Conservation (phyloP, 73 alveolate genomes). For the Effrenium voratum region DNA sequence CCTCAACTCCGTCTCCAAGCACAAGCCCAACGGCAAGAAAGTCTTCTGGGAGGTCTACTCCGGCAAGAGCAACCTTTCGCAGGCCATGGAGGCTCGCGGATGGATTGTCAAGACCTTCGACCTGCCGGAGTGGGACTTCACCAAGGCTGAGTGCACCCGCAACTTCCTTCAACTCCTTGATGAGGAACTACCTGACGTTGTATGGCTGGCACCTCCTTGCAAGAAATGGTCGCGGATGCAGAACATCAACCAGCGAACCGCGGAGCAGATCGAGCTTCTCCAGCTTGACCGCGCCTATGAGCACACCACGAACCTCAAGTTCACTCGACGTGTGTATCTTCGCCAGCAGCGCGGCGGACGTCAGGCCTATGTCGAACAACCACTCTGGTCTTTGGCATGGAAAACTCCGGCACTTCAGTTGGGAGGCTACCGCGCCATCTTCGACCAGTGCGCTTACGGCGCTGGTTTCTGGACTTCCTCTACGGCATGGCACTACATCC, state of each 20-base stretch:
- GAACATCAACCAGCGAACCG: background rate
- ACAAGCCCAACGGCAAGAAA: background rate
- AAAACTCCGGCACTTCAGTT: background rate
- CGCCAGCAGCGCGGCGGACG: background rate
- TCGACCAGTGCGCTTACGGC: background rate
- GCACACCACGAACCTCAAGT: background rate
- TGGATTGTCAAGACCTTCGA: background rate
- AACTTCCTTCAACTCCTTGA: background rate
- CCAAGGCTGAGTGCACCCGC: background rate
- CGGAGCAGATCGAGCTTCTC: background rate
- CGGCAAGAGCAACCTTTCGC: background rate
- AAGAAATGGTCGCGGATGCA: background rate
- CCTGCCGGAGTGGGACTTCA: background rate
- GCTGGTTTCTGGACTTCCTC: background rate
- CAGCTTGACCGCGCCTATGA: background rate
- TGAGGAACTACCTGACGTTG: background rate
- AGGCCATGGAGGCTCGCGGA: background rate
- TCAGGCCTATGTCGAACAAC: background rate
- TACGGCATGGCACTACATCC: background rate
- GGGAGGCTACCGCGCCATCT: background rate
- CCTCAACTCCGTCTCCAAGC: background rate
- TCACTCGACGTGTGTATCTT: background rate
- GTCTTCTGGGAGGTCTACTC: conserved; percentile 33
- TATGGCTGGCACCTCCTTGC: conserved; percentile 27
- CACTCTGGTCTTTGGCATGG: background rate